Base-by-base conservation (phyloP, 176 grass and related monocot species). In the Thinopyrum elongatum region DNA sequence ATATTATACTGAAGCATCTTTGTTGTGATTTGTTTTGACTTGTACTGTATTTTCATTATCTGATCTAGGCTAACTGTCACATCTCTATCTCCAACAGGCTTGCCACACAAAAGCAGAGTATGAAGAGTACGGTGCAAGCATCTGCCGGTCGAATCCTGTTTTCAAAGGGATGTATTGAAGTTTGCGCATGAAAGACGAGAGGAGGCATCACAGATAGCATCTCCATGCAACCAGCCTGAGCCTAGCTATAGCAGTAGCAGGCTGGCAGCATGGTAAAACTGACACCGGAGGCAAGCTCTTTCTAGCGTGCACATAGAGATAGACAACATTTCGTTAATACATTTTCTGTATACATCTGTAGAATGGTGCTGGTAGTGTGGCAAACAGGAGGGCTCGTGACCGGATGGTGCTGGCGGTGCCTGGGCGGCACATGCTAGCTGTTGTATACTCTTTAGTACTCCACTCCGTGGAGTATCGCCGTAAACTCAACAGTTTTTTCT, bases 31-130 rank as follows among this genome's bases (percentile, higher is more conserved):
- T 86, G 5, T 16, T 3, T 4, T 3, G 4, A 49, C 21, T 35
- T 35, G 1, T 7, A 15, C 26, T 35, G 1, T 7, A 15, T 63
- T 46, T 76, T 82, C 27, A 53, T 4, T 61, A 10, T 85, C 1
- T 23, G 77, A 83, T 62, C 46, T 14, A 9, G 69, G 66, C 57
- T 86, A 77, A 67, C 68, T 23, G 13, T 80, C 13, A 27, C 16
- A 59, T 64, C 3, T 42, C 8, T 42, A 88, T 72, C 10, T 8
- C 14, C 51, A 30, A 87, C 55, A 99, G 97, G 97, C 97, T 60
- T 99, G 97, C 60, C 97, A 96, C 88, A 99, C 97, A 68, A 99
- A 99, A 88, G 97, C 97, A 83, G 97, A 99, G 69, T 99, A 99
- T 16, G 94, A 99, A 35, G 97, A 99, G 57, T 99, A 99, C 7